Conservation (phyloP, 2,329 filamentous ascomycete genomes). For the Phaeosphaeria sp. region DNA sequence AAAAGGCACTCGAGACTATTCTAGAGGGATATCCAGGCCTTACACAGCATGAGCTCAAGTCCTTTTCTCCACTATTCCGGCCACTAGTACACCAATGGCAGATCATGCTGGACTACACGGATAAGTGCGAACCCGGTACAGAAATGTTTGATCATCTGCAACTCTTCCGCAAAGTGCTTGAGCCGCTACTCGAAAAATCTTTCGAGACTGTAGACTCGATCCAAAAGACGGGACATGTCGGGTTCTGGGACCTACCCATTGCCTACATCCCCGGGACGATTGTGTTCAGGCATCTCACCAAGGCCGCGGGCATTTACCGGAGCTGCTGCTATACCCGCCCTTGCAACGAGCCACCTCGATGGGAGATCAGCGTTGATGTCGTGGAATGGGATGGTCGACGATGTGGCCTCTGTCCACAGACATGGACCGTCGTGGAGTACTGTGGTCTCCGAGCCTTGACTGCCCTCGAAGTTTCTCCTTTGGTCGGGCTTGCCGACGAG, state of each 20-base stretch:
- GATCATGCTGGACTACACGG: constrained; percentile 22
- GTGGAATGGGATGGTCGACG: constrained; percentile 30
- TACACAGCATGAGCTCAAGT: constrained; percentile 64
- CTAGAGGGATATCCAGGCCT: constrained; percentile 66
- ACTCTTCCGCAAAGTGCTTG: constrained; percentile 41
- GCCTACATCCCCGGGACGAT: constrained; percentile 40
- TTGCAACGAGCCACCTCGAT: constrained; percentile 8
- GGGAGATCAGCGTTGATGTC: constrained; percentile 11
- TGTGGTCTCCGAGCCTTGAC: constrained; percentile 50
- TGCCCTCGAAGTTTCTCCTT: constrained; percentile 48
- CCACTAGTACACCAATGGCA: constrained; percentile 70
- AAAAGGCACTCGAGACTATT: constrained; percentile 60
- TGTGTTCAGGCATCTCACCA: constrained; percentile 19
- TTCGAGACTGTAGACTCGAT: constrained; percentile 15
- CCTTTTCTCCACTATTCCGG: constrained; percentile 65
- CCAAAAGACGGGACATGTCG: constrained; percentile 32
- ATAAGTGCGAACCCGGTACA: constrained; percentile 3
- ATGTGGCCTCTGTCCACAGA: constrained; percentile 24
- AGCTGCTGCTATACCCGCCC: not conserved
- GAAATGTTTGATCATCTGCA: constrained; percentile 30
- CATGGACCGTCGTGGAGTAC: constrained; percentile 18
- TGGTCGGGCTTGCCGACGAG: constrained; percentile 48
- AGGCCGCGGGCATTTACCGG: constrained; percentile 11
- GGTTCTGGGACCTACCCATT: constrained; percentile 34
- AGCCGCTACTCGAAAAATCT: constrained; percentile 10